Conservation (phyloP, 306 rosid genomes). For the Carpinus viminea region DNA sequence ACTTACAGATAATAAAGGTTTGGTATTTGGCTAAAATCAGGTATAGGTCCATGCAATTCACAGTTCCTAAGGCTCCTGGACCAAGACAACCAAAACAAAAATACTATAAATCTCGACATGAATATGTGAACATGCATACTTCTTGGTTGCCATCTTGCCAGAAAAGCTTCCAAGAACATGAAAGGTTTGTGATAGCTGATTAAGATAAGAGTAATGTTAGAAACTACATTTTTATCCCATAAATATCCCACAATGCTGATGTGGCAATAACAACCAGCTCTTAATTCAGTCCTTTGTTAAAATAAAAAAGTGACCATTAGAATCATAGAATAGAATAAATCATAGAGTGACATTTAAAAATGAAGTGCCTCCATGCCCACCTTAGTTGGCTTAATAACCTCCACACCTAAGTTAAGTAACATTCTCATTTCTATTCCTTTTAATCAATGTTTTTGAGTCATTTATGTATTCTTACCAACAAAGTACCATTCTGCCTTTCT, state of each 20-base stretch:
- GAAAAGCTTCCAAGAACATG: not conserved
- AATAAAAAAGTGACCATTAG: too few species aligned
- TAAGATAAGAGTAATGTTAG: not conserved
- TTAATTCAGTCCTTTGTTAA: too few species aligned
- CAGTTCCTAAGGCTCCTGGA: constrained; percentile 91
- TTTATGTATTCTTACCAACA: not conserved
- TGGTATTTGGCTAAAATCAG: constrained; percentile 60
- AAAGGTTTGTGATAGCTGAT: not conserved
- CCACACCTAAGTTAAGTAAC: not conserved
- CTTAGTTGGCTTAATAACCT: not conserved
- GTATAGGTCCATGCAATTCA: constrained; percentile 73
- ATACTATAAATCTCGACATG: not conserved
- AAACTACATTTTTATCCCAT: too few species aligned
- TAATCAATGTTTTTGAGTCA: not conserved
- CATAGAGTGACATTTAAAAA: not conserved
- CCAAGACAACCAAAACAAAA: constrained; percentile 31
- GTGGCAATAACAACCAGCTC: too few species aligned
- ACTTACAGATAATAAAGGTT: constrained; percentile 70
- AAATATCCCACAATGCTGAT: too few species aligned
- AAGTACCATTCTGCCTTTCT: not conserved
- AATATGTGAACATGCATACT: not conserved
- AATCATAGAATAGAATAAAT: constrained; percentile 7
- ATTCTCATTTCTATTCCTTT: constrained; percentile 2
- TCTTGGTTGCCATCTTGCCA: not conserved
- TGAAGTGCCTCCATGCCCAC: not conserved